Conservation (phyloP, 495 filamentous ascomycete genomes). For the Penicillium malachiteum region DNA sequence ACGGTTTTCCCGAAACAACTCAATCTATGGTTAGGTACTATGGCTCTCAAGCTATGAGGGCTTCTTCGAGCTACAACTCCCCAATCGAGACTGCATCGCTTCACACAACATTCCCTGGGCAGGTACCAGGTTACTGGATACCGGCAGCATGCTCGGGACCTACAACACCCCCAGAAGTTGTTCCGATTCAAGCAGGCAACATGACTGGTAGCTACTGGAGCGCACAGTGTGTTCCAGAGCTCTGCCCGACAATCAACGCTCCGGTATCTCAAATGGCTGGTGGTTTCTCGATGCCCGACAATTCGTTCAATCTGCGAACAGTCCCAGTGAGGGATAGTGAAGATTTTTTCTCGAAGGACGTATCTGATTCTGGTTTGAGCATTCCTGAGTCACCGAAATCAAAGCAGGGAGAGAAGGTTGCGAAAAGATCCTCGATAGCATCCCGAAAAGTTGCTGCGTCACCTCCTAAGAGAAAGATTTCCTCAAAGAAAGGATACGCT, state of each 20-base stretch:
- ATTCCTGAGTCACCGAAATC: too few relatives aligned
- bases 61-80: slow-evolving; percentile 28
- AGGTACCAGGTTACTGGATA: slow-evolving; percentile 23
- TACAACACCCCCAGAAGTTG: not conserved
- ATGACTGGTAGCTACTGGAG: not conserved
- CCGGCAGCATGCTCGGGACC: slow-evolving; percentile 20
- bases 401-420: not conserved
- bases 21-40: slow-evolving; percentile 28
- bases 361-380: too few relatives aligned
- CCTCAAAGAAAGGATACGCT: slow-evolving; percentile 52
- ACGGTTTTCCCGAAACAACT: slow-evolving; percentile 14
- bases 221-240: not conserved
- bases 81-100: slow-evolving; percentile 11
- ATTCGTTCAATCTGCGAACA: not conserved
- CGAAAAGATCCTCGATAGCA: not conserved
- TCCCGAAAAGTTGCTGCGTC: not conserved
- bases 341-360: too few relatives aligned
- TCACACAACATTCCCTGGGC: slow-evolving; percentile 10
- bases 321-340: too few relatives aligned
- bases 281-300: not conserved
- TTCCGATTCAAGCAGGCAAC: not conserved
- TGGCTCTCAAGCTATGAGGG: slow-evolving; percentile 21
- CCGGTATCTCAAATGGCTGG: not conserved
- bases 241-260: not conserved
- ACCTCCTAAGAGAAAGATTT: not conserved